Evolutionary conservation across 805 yeast genomes (phyloP).

Genomic region (Saccharomycopsis javanensis): DNA sequence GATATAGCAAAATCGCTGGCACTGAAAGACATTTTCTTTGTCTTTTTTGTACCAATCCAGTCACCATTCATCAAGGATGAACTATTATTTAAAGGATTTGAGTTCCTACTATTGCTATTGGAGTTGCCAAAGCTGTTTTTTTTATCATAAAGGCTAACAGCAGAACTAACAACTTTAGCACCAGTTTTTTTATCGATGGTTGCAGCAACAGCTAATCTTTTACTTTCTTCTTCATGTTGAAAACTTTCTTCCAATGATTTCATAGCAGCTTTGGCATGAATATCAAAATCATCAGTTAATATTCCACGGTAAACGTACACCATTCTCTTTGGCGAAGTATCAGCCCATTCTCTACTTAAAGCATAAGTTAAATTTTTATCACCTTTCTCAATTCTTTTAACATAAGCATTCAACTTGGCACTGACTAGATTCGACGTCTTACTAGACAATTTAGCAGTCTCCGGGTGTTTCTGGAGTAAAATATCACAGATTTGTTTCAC

Average conservation of each 20-base stretch:
- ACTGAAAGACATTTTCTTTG: conserved; percentile 1
- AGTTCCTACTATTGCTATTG: background rate
- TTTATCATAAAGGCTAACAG: background rate
- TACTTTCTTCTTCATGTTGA: conserved; percentile 24
- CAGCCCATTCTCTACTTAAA: conserved; percentile 82
- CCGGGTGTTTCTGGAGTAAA: conserved; percentile 65
- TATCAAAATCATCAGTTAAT: conserved; percentile 62
- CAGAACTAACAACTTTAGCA: background rate
- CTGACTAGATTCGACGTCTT: conserved; percentile 73
- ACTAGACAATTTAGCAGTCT: conserved; percentile 71
- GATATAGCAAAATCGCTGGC: background rate
- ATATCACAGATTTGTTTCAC: conserved; percentile 80
- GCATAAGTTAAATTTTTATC: conserved; percentile 66
- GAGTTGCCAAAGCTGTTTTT: no score
- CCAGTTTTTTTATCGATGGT: background rate
- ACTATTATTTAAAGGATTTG: no score
- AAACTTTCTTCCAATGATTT: conserved; percentile 26
- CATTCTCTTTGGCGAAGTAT: conserved; percentile 83
- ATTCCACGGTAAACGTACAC: conserved; percentile 78
- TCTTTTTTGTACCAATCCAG: background rate
- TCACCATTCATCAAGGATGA: background rate
- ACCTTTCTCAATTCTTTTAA: conserved; percentile 76
- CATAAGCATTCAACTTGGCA: conserved; percentile 78
- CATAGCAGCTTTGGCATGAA: conserved; percentile 58
- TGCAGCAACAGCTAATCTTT: conserved; percentile 23